Conservation (phyloP, 495 filamentous ascomycete genomes). For the Terfezia boudieri region DNA sequence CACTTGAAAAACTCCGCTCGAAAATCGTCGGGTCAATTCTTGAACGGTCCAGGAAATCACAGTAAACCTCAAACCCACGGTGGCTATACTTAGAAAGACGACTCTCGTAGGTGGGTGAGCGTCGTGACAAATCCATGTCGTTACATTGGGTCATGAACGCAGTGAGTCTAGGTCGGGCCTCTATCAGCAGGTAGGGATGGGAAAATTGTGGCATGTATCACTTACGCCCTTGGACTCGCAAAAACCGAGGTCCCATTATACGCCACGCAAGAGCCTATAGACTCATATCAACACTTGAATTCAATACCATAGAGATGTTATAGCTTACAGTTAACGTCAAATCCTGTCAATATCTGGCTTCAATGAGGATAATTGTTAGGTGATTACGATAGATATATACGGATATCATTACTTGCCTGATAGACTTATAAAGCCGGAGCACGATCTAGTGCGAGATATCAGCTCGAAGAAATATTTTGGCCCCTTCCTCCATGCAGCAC, state of each 20-base stretch:
- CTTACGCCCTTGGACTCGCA: conserved; percentile 35
- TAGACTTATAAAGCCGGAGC: conserved; percentile 55
- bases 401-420: conserved; percentile 13
- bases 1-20: conserved; percentile 43
- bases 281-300: conserved; percentile 52
- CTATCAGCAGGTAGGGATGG: background rate
- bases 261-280: conserved; percentile 55
- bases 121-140: conserved; percentile 50
- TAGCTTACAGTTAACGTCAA: conserved; percentile 63
- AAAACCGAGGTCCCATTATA: conserved; percentile 61
- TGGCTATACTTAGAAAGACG: conserved; percentile 73
- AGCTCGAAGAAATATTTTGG: too few species aligned
- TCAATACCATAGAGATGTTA: too few species aligned
- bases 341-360: conserved; percentile 58
- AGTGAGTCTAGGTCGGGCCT: conserved; percentile 27
- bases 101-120: conserved; percentile 69
- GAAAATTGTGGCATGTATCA: background rate
- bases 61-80: conserved; percentile 63
- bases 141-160: conserved; percentile 62
- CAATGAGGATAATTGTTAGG: conserved; percentile 3
- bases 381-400: background rate
- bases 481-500: background rate
- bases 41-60: conserved; percentile 44
- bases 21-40: conserved; percentile 66
- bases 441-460: conserved; percentile 36